These are phyloP conservation scores for Dendrobium officinale DNA, from an alignment of 106 monocot genomes.

Conservation along the genomic window DNA sequence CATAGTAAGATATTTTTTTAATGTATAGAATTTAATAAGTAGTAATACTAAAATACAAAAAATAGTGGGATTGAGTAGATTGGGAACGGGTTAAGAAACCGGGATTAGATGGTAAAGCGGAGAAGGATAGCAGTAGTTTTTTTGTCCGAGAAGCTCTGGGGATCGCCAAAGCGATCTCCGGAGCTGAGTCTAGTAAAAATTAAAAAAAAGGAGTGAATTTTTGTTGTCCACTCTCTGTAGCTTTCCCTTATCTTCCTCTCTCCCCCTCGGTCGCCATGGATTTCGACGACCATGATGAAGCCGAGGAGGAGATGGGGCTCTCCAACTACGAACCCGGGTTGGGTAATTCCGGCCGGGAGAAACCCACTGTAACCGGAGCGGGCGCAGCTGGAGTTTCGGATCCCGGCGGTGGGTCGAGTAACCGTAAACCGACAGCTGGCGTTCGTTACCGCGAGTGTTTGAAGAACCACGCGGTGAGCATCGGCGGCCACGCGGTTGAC, in stretches of 20 bases:
- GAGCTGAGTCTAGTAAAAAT: neutral
- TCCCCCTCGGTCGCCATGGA: constrained; percentile 1
- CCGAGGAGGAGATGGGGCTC: constrained; percentile 6
- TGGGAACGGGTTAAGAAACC: neutral
- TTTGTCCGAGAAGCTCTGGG: neutral
- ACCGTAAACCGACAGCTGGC: constrained; percentile 2
- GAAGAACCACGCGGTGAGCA: constrained; percentile 79
- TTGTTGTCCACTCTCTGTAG: neutral
- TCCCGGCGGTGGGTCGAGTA: neutral
- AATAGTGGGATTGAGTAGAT: neutral
- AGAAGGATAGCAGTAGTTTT: neutral
- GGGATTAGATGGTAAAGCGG: constrained; percentile 6
- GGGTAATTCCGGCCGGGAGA: constrained; percentile 4
- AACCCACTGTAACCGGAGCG: neutral
- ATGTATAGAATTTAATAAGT: neutral
- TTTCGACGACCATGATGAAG: constrained; percentile 11
- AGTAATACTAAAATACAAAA: neutral
- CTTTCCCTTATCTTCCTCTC: constrained; percentile 5
- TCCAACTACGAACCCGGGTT: neutral
- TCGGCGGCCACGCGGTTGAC: constrained; percentile 93
- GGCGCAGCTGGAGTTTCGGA: neutral
- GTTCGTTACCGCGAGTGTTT: constrained; percentile 67
- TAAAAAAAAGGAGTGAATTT: neutral
- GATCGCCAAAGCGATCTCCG: constrained; percentile 1
- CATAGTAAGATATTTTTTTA: neutral